A percentile compares a stretch with the other conserved stretches of the same genome.
These are phyloP conservation scores for Colletotrichum sp. DNA, from an alignment of 2,329 filamentous ascomycete species.

Conservation along the genomic window DNA sequence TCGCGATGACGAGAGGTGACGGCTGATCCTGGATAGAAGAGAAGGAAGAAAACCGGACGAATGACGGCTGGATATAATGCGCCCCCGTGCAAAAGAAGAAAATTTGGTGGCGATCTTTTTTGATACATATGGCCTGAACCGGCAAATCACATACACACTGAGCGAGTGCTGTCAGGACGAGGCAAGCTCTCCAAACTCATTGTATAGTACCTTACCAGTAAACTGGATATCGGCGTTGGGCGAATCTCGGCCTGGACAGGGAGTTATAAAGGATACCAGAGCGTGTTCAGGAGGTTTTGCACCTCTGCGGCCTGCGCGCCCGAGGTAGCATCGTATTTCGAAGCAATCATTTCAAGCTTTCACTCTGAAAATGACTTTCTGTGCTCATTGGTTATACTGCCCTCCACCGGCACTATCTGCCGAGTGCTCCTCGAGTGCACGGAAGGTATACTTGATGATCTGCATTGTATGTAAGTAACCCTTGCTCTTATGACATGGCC, in stretches of 20 bases:
- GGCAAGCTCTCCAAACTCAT: background rate
- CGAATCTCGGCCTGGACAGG: background rate
- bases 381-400: background rate
- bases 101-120: background rate
- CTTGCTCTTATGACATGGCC: background rate
- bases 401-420: background rate
- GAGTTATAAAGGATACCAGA: constrained; percentile 21
- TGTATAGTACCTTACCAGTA: constrained; percentile 14
- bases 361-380: background rate
- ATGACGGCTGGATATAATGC: constrained; percentile 9
- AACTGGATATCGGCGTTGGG: constrained; percentile 17
- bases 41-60: background rate
- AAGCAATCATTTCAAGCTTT: background rate
- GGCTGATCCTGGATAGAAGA: background rate
- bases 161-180: background rate
- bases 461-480: background rate
- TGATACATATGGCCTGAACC: background rate
- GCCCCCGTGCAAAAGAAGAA: background rate
- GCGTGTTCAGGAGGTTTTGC: constrained; percentile 16
- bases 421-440: background rate
- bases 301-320: background rate
- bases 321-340: background rate
- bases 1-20: constrained; percentile 14
- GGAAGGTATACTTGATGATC: background rate
- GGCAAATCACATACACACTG: constrained; percentile 1